Percentiles rank a stretch among this genome's conserved stretches.
phyloP scores from a whole-genome alignment of 2,329 filamentous ascomycete species.

The Fusarium albosuccineum region DNA sequence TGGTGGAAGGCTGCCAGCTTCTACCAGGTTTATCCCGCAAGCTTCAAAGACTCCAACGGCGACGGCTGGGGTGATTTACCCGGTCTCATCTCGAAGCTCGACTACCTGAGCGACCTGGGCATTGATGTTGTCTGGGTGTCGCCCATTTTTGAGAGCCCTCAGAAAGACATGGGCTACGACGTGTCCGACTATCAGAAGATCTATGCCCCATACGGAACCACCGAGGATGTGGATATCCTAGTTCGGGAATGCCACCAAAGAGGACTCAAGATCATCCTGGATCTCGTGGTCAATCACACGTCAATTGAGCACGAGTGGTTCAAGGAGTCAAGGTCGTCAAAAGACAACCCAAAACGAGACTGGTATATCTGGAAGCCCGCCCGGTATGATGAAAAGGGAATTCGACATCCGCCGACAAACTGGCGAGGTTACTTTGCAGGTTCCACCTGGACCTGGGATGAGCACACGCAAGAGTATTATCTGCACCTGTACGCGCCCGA shows the following conservation, averaged over 20 bases:
- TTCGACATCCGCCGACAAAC: slow-evolving; percentile 70
- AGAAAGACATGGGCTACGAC: slow-evolving; percentile 79
- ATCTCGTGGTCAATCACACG: slow-evolving; percentile 81
- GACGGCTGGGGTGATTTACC: slow-evolving; percentile 75
- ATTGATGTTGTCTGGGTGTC: slow-evolving; percentile 72
- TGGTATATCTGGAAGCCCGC: slow-evolving; percentile 77
- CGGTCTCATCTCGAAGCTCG: slow-evolving; percentile 73
- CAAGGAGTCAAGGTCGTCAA: slow-evolving; percentile 64
- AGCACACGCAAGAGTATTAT: slow-evolving; percentile 65
- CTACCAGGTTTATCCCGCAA: slow-evolving; percentile 70
- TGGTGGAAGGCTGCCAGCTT: slow-evolving; percentile 63
- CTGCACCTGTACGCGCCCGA: slow-evolving; percentile 74
- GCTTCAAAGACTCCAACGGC: slow-evolving; percentile 69
- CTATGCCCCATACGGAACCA: slow-evolving; percentile 74
- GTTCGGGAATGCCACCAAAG: slow-evolving; percentile 70
- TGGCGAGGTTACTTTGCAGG: slow-evolving; percentile 62
- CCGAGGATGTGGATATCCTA: slow-evolving; percentile 74
- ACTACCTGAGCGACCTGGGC: slow-evolving; percentile 73
- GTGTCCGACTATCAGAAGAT: slow-evolving; percentile 78
- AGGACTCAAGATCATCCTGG: slow-evolving; percentile 76
- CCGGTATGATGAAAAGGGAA: slow-evolving; percentile 65
- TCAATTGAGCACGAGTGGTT: slow-evolving; percentile 69
- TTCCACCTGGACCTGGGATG: slow-evolving; percentile 67
- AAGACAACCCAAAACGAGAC: slow-evolving; percentile 65
- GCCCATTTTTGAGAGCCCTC: slow-evolving; percentile 67